phyloP scores from a whole-genome alignment of 2,329 filamentous ascomycete species.

The Pseudogymnoascus sp. region DNA sequence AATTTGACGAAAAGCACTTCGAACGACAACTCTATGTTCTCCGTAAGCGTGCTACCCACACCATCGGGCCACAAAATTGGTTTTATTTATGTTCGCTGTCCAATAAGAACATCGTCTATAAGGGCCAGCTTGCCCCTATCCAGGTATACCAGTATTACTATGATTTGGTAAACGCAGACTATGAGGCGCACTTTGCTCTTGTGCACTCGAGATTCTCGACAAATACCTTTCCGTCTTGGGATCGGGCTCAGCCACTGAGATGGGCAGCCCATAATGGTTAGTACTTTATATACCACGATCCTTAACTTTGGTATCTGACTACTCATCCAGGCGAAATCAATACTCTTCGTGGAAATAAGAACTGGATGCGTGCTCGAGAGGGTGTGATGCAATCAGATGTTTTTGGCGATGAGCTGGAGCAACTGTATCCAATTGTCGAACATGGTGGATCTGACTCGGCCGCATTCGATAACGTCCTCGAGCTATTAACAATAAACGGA shows the following conservation, averaged over 20 bases:
- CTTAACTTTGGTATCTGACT: conserved; percentile 23
- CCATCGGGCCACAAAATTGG: conserved; percentile 94
- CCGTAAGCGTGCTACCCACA: conserved; percentile 88
- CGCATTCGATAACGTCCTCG: conserved; percentile 93
- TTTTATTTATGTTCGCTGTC: conserved; percentile 94
- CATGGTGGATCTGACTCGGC: conserved; percentile 95
- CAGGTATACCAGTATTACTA: conserved; percentile 99
- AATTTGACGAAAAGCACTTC: conserved; percentile 78
- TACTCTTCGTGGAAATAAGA: conserved; percentile 94
- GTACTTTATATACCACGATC: conserved; percentile 20
- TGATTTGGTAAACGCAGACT: conserved; percentile 92
- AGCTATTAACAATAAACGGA: conserved; percentile 89
- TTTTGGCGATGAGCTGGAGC: conserved; percentile 86
- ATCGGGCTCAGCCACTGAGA: conserved; percentile 87
- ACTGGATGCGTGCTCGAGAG: conserved; percentile 97
- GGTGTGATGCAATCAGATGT: conserved; percentile 88
- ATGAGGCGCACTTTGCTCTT: conserved; percentile 92
- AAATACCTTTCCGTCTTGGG: conserved; percentile 98
- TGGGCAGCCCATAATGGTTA: conserved; percentile 95
- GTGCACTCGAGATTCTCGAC: conserved; percentile 97
- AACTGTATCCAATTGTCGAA: conserved; percentile 88
- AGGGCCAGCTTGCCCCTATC: conserved; percentile 86
- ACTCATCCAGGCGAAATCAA: conserved; percentile 68
- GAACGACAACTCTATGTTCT: conserved; percentile 91
- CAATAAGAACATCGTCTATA: conserved; percentile 99